Evolutionary conservation across 805 yeast genomes (phyloP).

Genomic region (Teunomyces funiuensis): DNA sequence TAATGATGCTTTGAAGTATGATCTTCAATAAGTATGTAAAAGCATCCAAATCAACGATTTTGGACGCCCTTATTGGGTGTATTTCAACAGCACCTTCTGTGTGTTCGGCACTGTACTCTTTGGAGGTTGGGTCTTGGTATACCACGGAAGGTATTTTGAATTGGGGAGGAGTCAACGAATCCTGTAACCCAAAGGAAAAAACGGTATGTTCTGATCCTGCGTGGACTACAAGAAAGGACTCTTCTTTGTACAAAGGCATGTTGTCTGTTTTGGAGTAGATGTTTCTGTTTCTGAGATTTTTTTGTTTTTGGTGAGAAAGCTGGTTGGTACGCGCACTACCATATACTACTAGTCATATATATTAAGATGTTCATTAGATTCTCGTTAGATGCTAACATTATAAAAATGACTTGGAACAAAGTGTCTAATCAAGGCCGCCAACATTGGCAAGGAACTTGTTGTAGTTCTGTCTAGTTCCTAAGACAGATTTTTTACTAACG

Average conservation of each 20-base stretch:
- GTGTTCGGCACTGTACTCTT: constrained; percentile 39
- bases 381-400: background rate
- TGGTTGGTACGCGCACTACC: background rate
- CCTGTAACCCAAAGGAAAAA: constrained; percentile 80
- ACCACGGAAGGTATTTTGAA: constrained; percentile 78
- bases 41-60: constrained; percentile 67
- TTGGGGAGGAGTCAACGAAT: constrained; percentile 71
- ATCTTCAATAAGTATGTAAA: constrained; percentile 60
- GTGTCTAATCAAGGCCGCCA: constrained; percentile 6
- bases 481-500: constrained; percentile 33
- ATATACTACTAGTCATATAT: too few species aligned
- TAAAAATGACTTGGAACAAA: constrained; percentile 1
- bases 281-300: background rate
- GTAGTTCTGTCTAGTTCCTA: constrained; percentile 42
- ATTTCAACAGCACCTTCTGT: constrained; percentile 42
- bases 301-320: background rate
- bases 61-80: constrained; percentile 63
- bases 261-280: constrained; percentile 1
- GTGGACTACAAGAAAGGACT: constrained; percentile 56
- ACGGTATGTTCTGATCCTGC: constrained; percentile 78
- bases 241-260: constrained; percentile 48
- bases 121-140: constrained; percentile 43
- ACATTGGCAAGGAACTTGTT: constrained; percentile 36
- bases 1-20: constrained; percentile 37
- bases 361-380: constrained; percentile 1